Evolutionary conservation across 345 rosid genomes (phyloP), one percentile per base, ranked within the genome.

Genomic region (sweet orange (Citrus sinensis)): DNA sequence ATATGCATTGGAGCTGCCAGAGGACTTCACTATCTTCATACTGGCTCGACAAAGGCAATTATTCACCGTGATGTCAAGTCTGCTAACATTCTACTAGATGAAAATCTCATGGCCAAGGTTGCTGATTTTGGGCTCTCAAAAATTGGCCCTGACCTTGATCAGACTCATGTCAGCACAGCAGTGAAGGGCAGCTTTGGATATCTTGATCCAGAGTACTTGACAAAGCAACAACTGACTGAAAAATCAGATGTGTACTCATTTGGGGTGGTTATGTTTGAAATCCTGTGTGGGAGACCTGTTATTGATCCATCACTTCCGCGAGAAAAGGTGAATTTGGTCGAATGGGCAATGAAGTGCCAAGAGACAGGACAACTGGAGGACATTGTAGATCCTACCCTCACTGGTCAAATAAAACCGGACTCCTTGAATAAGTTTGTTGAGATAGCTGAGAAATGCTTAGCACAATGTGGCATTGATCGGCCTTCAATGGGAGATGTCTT

Each of bases 121-220:
- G 92, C 96, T 19, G 92, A 92, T 59, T 92, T 92, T 51, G 96
- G 96, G 61, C 79, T 92, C 40, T 92, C 94, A 7, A 92, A 90
- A 74, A 80, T 86, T 19, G 93, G 96, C 51, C 96, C 94, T 0
- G 88, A 89, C 67, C 75, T 90, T 13, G 94, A 90, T 76, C 90
- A 90, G 67, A 87, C 96, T 1, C 91, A 92, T 85, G 92, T 92
- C 54, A 92, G 96, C 39, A 92, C 96, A 6, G 90, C 91, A 13
- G 95, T 91, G 6, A 91, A 89, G 81, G 93, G 95, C 63, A 91
- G 95, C 87, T 91, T 91, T 20, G 92, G 92, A 1, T 90, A 90
- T 70, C 87, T 90, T 13, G 93, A 90, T 81, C 93, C 93, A 2
- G 93, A 90, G 82, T 90, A 90, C 68, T 73, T 88, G 73, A 85